Evolutionary conservation across 2,329 filamentous ascomycete genomes (phyloP).

Genomic region (Lecanosticta acicola): DNA sequence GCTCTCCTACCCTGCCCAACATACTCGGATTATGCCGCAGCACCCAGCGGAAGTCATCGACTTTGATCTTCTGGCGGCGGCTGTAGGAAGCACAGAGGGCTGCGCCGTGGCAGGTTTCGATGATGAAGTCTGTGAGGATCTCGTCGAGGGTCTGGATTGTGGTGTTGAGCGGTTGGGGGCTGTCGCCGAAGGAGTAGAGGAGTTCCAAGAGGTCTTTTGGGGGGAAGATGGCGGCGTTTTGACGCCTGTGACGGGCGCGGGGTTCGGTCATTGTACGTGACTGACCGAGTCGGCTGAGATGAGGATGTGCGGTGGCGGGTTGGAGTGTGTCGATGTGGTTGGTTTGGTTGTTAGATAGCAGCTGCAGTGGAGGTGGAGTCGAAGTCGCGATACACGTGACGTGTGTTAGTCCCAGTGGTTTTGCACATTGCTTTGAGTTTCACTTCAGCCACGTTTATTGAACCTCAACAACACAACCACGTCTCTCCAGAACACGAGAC

Average conservation of each 20-base stretch:
- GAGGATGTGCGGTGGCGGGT: conserved; percentile 4
- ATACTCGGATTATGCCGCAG: conserved; percentile 79
- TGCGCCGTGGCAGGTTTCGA: conserved; percentile 86
- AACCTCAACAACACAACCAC: conserved; percentile 1
- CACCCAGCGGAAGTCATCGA: conserved; percentile 95
- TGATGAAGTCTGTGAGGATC: conserved; percentile 93
- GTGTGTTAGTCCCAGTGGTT: neutral
- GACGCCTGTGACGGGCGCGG: conserved; percentile 42
- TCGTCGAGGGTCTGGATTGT: conserved; percentile 87
- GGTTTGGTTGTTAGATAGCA: neutral
- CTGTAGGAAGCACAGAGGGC: conserved; percentile 79
- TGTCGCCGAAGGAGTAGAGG: conserved; percentile 76
- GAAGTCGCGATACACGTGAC: neutral
- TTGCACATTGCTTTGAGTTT: neutral
- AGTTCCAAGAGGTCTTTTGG: conserved; percentile 46
- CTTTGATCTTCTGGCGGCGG: conserved; percentile 92
- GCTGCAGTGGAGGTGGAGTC: neutral
- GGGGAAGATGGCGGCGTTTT: conserved; percentile 42
- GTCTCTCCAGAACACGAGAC: neutral
- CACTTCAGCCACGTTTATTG: conserved; percentile 4
- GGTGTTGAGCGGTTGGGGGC: conserved; percentile 67
- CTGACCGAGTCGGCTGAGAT: too few relatives aligned
- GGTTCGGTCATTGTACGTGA: conserved; percentile 45
- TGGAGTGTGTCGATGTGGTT: conserved; percentile 1
- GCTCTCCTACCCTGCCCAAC: conserved; percentile 81